A percentile compares a stretch with the other conserved stretches of the same genome.
phyloP scores from a whole-genome alignment of 306 rosid species.

The Cucurbita maxima region DNA sequence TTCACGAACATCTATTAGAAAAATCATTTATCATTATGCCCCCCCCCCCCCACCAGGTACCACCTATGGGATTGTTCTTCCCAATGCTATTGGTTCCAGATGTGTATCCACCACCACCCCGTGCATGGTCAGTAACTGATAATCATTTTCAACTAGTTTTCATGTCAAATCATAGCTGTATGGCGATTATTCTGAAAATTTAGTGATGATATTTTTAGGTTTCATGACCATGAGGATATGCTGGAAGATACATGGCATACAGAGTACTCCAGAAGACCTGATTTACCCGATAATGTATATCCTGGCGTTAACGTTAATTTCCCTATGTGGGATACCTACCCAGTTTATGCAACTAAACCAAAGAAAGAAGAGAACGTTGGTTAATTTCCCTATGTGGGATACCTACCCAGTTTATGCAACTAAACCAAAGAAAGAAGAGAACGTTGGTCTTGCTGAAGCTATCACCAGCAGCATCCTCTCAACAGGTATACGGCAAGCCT shows the following conservation, averaged over 20 bases:
- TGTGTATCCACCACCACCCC: conserved; percentile 90
- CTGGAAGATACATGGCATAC: conserved; percentile 82
- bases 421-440: conserved; percentile 88
- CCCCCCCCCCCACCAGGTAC: conserved; percentile 40
- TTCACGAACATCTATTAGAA: not conserved
- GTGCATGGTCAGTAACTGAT: conserved; percentile 49
- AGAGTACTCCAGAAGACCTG: conserved; percentile 70
- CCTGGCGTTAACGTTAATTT: conserved; percentile 52
- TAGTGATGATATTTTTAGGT: conserved; percentile 29
- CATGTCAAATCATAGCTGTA: not conserved
- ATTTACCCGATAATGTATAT: conserved; percentile 53
- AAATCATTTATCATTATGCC: not conserved
- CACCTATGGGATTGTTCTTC: conserved; percentile 92
- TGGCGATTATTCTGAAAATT: not conserved
- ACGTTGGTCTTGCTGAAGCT: conserved; percentile 85
- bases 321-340: conserved; percentile 87
- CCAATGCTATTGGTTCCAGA: conserved; percentile 86
- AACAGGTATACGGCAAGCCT: conserved; percentile 32
- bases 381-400: conserved; percentile 80
- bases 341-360: conserved; percentile 52
- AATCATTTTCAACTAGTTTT: conserved; percentile 8
- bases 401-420: conserved; percentile 54
- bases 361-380: conserved; percentile 91
- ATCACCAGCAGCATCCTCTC: conserved; percentile 81
- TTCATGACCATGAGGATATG: conserved; percentile 78